These are phyloP conservation scores for Mycosarcoma maydis DNA, from an alignment of 1,284 basidiomycete genomes.

Conservation along the genomic window DNA sequence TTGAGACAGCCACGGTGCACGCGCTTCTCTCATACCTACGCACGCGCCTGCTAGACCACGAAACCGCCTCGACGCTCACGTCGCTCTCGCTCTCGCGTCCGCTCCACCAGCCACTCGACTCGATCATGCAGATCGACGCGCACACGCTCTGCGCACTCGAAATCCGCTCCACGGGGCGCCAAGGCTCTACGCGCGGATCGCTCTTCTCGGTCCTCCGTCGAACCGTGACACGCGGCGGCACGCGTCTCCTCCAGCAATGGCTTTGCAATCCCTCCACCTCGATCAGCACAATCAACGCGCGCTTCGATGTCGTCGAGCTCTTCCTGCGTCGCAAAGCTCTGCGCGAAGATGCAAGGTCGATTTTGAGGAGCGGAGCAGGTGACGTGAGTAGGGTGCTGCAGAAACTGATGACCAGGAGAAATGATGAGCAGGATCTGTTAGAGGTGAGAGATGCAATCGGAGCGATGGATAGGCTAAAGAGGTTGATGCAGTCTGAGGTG, in stretches of 20 bases:
- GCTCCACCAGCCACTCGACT: constrained; percentile 11
- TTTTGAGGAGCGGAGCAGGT: constrained; percentile 48
- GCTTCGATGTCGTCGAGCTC: constrained; percentile 56
- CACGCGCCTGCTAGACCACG: constrained; percentile 50
- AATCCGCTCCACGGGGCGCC: constrained; percentile 44
- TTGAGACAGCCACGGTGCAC: constrained; percentile 47
- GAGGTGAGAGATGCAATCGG: constrained; percentile 61
- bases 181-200: constrained; percentile 56
- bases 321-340: constrained; percentile 39
- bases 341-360: constrained; percentile 48
- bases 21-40: constrained; percentile 57
- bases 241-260: constrained; percentile 60
- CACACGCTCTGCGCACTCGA: constrained; percentile 62
- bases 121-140: constrained; percentile 62
- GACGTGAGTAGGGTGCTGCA: constrained; percentile 61
- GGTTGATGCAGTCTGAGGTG: constrained; percentile 18
- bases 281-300: constrained; percentile 38
- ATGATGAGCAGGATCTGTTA: constrained; percentile 63
- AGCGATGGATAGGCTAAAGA: constrained; percentile 24
- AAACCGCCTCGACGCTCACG: constrained; percentile 15
- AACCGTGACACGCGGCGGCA: constrained; percentile 61
- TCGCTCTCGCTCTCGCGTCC: constrained; percentile 14
- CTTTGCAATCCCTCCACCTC: constrained; percentile 58
- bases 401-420: constrained; percentile 51
- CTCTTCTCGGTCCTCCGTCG: constrained; percentile 57